A percentile compares a stretch with the other conserved stretches of the same genome.
These are phyloP conservation scores for Metschnikowia hibisci DNA, from an alignment of 805 yeast genomes.

Conservation along the genomic window DNA sequence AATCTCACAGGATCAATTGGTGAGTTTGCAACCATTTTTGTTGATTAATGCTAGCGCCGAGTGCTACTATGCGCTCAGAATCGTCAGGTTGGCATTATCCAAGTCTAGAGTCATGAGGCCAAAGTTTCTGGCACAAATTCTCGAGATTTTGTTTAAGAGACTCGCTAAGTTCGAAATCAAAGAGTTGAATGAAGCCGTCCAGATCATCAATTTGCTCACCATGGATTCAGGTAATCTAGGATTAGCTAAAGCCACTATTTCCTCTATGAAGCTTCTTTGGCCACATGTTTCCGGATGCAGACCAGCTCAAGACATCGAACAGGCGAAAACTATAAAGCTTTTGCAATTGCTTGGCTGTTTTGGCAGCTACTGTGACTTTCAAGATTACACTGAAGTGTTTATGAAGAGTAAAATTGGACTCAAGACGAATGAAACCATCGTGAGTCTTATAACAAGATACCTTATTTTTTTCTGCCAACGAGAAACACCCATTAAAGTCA, in stretches of 20 bases:
- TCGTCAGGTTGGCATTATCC: conserved; percentile 50
- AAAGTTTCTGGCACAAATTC: conserved; percentile 47
- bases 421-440: conserved; percentile 50
- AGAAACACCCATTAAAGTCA: conserved; percentile 28
- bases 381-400: conserved; percentile 39
- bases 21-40: conserved; percentile 62
- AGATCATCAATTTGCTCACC: conserved; percentile 59
- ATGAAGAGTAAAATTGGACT: conserved; percentile 37
- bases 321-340: conserved; percentile 43
- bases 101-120: conserved; percentile 44
- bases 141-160: conserved; percentile 47
- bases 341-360: conserved; percentile 64
- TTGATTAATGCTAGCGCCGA: conserved; percentile 44
- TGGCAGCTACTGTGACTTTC: conserved; percentile 67
- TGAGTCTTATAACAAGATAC: conserved; percentile 55
- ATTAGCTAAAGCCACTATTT: conserved; percentile 59
- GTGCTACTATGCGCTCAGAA: conserved; percentile 49
- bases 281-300: conserved; percentile 15
- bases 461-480: conserved; percentile 51
- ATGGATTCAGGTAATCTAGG: conserved; percentile 41
- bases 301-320: conserved; percentile 19
- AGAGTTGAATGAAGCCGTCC: conserved; percentile 73
- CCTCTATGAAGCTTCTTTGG: conserved; percentile 50
- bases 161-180: conserved; percentile 56
- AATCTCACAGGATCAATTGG: conserved; percentile 62